Base-by-base conservation (phyloP, 768 basidiomycete genomes). In the Russula vinacea region DNA sequence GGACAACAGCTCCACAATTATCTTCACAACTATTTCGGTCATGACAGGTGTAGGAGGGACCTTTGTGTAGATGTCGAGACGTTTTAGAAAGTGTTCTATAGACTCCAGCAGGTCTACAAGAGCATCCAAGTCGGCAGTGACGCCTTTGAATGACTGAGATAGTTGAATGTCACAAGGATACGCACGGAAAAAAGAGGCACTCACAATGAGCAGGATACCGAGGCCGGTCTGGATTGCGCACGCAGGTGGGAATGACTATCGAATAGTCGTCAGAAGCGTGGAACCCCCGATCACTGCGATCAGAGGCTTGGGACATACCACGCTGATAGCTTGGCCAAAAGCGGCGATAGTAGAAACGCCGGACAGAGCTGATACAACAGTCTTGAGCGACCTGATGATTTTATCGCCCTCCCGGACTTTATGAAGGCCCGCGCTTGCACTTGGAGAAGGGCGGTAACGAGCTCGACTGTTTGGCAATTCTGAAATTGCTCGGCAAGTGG, bases 221-320 rank as follows among this genome's bases (percentile, higher is more conserved):
- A 29, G 29, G 29, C 29, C 5, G 5, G 29, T 29, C 29, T 29
- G 29, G 29, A 29, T 29, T 10, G 42, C 42, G 0, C 17, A 16
- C 6, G 42, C 42, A 17, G 42, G 42, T 44, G 42, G 42, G 42
- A 44, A 44, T 44, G 42, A 17, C 42, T 44, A 16, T 44, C 6
- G 42, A 44, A 44, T 6, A 44, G 29, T 78, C 87, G 32, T 39
- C 14, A 39, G 39, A 39, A 5, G 11, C 14, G 39, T 39, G 39
- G 39, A 39, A 39, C 29, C 5, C n/a, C n/a, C n/a, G n/a, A n/a
- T n/a, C n/a, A n/a, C n/a, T n/a, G n/a, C n/a, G n/a, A n/a, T n/a
- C 40, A 16, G 40, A 16, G 14, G 14, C 14, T 17, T 32, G 7
- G 1, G 19, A 53, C 52, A 16, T 53, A 53, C 52, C 29, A 53